Base-by-base conservation (phyloP, 805 yeast species). In the Lipomyces yamanashiensis region DNA sequence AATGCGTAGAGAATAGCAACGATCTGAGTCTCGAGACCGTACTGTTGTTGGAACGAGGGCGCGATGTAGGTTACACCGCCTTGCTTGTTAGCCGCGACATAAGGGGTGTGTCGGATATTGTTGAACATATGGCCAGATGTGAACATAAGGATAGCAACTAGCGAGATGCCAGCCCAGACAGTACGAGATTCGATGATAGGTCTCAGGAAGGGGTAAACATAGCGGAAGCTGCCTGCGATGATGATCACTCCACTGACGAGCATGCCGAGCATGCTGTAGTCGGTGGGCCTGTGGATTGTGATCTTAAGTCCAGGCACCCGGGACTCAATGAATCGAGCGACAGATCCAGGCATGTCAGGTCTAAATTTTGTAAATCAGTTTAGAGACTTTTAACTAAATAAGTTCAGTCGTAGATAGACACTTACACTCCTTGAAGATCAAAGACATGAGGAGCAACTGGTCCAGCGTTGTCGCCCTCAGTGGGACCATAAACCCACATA, bases 111-210 rank as follows among this genome's bases (percentile, higher is more conserved):
- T 75, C 98, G 85, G 67, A 95, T 95, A 69, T 84, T 83, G 75
- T 91, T 92, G 82, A 86, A 95, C 99, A 95, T 95, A 77, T 92
- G 89, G 17, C 99, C 99, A 7, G 93, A 81, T 54, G 84, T 85
- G 80, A 92, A 89, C 70, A 92, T 77, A 64, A 92, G 78, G 43
- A 90, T 82, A 19, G 83, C 70, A 61, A 88, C 78, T n/a, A 89
- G 79, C 2, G 89, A 82, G 10, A 83, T 51, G 1, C 85, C 83
- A 50, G 89, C 88, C 98, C 98, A 95, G 45, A 66, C 47, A 1
- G 70, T 62, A 3, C 66, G 69, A 54, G 67, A 59, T 33, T 67
- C 61, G 23, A 67, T 41, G 34, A 67, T 19, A 10, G 66, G 67
- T 33, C 45, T 45, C 15, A 67, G n/a, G 40, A 58, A 36, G 2